Evolutionary conservation across 2,329 filamentous ascomycete species (phyloP).

Genomic region (Ophiostoma sp.): DNA sequence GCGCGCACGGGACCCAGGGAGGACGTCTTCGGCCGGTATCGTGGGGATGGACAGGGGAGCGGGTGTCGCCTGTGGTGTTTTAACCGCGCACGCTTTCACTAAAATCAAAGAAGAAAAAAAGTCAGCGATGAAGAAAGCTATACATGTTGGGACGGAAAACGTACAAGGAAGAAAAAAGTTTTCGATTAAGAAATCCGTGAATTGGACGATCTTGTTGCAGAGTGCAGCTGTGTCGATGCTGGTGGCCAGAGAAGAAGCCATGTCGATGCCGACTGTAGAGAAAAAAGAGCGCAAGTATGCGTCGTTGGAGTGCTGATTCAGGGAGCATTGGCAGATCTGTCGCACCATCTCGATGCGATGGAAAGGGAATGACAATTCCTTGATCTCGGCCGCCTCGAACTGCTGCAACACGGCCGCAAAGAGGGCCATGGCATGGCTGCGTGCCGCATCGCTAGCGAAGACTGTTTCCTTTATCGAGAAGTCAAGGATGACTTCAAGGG

Average conservation of each 20-base stretch:
- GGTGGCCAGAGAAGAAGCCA: neutral
- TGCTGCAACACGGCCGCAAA: slow-evolving; percentile 6
- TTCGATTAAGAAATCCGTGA: slow-evolving; percentile 12
- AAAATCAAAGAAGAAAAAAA: neutral
- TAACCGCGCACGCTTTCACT: slow-evolving; percentile 13
- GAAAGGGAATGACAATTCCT: slow-evolving; percentile 2
- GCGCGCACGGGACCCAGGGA: slow-evolving; percentile 1
- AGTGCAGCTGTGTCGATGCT: slow-evolving; percentile 10
- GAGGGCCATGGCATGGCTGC: slow-evolving; percentile 5
- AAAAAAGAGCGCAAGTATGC: slow-evolving; percentile 1
- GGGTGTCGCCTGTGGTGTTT: slow-evolving; percentile 11
- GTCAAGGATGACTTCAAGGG: neutral
- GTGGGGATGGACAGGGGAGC: slow-evolving; percentile 11
- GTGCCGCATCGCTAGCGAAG: slow-evolving; percentile 8
- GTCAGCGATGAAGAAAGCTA: slow-evolving; percentile 3
- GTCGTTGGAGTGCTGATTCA: slow-evolving; percentile 2
- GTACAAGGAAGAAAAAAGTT: slow-evolving; percentile 14
- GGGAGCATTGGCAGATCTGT: slow-evolving; percentile 7
- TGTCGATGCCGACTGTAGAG: slow-evolving; percentile 9
- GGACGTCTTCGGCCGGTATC: slow-evolving; percentile 4
- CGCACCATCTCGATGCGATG: slow-evolving; percentile 17
- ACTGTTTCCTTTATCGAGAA: neutral
- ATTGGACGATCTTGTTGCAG: neutral
- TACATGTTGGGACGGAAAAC: neutral
- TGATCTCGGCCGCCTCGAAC: slow-evolving; percentile 1